Evolutionary conservation across 371 early-diverging fungal species (phyloP).

Genomic region (Mucor racemosus): DNA sequence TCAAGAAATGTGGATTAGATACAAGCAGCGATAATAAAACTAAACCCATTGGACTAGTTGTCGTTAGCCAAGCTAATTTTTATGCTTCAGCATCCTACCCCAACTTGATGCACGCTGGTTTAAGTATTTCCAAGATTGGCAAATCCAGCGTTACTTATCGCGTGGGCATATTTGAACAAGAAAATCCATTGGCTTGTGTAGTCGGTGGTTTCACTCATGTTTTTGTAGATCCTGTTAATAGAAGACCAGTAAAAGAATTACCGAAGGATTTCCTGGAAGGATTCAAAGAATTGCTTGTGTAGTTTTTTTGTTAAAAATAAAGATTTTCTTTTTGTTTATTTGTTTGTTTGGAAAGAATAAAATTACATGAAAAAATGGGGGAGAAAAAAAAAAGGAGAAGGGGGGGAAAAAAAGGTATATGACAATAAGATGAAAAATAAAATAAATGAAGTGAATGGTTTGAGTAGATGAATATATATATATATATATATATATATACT

Average conservation of each 20-base stretch:
- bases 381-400: neutral
- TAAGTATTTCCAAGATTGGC: conserved; percentile 59
- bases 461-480: neutral
- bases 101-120: conserved; percentile 56
- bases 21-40: conserved; percentile 36
- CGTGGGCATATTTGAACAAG: conserved; percentile 63
- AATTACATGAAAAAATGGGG: neutral
- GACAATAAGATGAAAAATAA: neutral
- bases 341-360: conserved; percentile 3
- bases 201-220: conserved; percentile 56
- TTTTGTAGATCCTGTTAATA: conserved; percentile 43
- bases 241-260: conserved; percentile 39
- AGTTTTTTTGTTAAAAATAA: neutral
- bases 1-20: conserved; percentile 52
- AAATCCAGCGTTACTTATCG: conserved; percentile 63
- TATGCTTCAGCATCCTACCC: conserved; percentile 61
- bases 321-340: neutral
- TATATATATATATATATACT: neutral
- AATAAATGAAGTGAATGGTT: neutral
- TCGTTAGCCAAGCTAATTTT: conserved; percentile 55
- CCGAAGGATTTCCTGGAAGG: conserved; percentile 34
- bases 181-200: conserved; percentile 38
- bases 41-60: conserved; percentile 60
- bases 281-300: conserved; percentile 11
- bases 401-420: neutral